These are phyloP conservation scores for Aspergillus sp. DNA, from an alignment of 2,329 filamentous ascomycete species.

Conservation along the genomic window DNA sequence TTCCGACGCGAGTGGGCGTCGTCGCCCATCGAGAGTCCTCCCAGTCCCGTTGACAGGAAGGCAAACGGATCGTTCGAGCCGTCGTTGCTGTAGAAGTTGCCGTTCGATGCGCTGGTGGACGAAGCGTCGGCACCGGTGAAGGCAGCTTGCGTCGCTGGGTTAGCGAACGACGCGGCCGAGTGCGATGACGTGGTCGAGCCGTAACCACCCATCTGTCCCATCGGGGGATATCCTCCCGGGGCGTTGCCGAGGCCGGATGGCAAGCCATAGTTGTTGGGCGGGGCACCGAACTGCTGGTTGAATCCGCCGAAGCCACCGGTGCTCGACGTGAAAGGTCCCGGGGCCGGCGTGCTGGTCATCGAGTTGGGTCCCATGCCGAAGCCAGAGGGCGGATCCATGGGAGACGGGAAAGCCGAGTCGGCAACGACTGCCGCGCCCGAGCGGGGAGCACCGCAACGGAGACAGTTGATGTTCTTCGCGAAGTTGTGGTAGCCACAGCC, in stretches of 20 bases:
- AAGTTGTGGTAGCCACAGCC: slow-evolving; percentile 99
- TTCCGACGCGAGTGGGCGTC: slow-evolving; percentile 47
- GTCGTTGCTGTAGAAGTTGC: slow-evolving; percentile 63
- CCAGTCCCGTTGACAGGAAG: slow-evolving; percentile 61
- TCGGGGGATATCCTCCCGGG: slow-evolving; percentile 73
- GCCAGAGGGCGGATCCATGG: slow-evolving; percentile 80
- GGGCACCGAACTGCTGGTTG: slow-evolving; percentile 79
- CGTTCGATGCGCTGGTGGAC: slow-evolving; percentile 73
- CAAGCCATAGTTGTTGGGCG: slow-evolving; percentile 78
- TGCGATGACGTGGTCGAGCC: slow-evolving; percentile 75
- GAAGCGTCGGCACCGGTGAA: slow-evolving; percentile 84
- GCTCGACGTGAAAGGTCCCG: slow-evolving; percentile 70
- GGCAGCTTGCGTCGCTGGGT: slow-evolving; percentile 87
- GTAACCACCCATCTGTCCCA: slow-evolving; percentile 69
- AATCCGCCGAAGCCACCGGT: slow-evolving; percentile 67
- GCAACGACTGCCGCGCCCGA: slow-evolving; percentile 92
- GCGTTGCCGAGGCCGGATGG: slow-evolving; percentile 81
- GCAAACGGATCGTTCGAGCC: slow-evolving; percentile 62
- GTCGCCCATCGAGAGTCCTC: slow-evolving; percentile 56
- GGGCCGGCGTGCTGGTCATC: slow-evolving; percentile 81
- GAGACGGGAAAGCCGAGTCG: slow-evolving; percentile 85
- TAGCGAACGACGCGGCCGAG: slow-evolving; percentile 84
- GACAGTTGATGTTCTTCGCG: slow-evolving; percentile 97
- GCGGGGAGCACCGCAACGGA: slow-evolving; percentile 92
- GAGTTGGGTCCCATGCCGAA: slow-evolving; percentile 84